Percentiles rank a stretch among this genome's conserved stretches.
Conservation (phyloP, 805 yeast species). For the Candida palmyrensis region DNA sequence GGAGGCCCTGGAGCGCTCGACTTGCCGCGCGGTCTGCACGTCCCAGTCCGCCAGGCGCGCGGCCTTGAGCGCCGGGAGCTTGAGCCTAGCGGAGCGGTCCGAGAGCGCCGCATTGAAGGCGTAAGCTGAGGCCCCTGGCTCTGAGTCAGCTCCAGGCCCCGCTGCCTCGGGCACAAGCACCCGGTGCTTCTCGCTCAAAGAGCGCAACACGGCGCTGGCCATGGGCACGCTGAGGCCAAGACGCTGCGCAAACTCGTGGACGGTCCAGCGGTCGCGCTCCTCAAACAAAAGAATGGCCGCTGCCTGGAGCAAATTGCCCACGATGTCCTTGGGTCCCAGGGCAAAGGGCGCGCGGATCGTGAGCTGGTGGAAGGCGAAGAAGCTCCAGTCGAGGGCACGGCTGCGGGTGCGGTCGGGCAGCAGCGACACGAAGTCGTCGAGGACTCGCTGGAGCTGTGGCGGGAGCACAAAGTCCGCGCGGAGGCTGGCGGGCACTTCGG, state of each 20-base stretch:
- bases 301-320: constrained; percentile 42
- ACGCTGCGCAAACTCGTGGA: no score
- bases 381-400: constrained; percentile 37
- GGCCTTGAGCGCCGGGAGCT: constrained; percentile 22
- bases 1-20: constrained; percentile 12
- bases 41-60: no score
- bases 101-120: constrained; percentile 19
- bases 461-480: constrained; percentile 21
- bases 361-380: constrained; percentile 37
- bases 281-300: constrained; percentile 35
- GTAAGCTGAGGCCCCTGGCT: no score
- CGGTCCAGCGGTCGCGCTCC: no score
- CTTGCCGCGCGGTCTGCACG: not conserved
- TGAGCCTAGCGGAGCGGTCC: constrained; percentile 23
- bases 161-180: no score
- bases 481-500: constrained; percentile 27
- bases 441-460: constrained; percentile 8
- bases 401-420: constrained; percentile 16
- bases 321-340: constrained; percentile 25
- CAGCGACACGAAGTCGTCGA: constrained; percentile 16
- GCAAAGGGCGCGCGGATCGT: constrained; percentile 26
- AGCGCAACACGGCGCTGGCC: no score
- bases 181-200: no score
- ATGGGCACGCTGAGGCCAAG: no score
- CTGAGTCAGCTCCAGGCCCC: no score